These are phyloP conservation scores for Moricandia arvensis DNA, from an alignment of 345 rosid species.

Conservation along the genomic window DNA sequence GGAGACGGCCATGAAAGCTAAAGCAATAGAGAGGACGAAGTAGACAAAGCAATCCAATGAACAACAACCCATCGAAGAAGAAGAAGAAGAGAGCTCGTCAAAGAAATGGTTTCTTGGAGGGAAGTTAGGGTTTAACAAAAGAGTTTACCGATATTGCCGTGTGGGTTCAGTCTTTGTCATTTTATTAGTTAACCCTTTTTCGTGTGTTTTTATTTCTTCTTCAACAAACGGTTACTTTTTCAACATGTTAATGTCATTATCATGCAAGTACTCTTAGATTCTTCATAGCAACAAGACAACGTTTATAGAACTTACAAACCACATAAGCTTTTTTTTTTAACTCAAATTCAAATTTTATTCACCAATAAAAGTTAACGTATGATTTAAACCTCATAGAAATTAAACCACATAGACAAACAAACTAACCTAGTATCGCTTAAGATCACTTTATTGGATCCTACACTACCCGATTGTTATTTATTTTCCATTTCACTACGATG, in stretches of 20 bases:
- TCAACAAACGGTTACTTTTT: background rate
- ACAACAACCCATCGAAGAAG: constrained; percentile 34
- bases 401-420: background rate
- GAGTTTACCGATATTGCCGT: background rate
- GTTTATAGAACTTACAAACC: background rate
- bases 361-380: background rate
- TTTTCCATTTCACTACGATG: background rate
- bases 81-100: constrained; percentile 5
- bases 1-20: constrained; percentile 73
- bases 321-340: too few relatives aligned
- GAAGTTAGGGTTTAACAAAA: background rate
- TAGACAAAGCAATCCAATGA: constrained; percentile 48
- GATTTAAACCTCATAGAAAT: background rate
- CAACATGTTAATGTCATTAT: background rate
- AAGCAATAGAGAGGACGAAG: constrained; percentile 54
- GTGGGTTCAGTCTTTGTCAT: background rate
- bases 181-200: background rate
- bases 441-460: background rate
- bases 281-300: background rate
- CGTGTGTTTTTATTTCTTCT: background rate
- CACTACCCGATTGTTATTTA: background rate
- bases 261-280: background rate
- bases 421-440: background rate
- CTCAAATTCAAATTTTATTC: background rate
- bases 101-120: constrained; percentile 16